phyloP scores from a whole-genome alignment of 495 filamentous ascomycete genomes.

The Penicillium desertorum region DNA sequence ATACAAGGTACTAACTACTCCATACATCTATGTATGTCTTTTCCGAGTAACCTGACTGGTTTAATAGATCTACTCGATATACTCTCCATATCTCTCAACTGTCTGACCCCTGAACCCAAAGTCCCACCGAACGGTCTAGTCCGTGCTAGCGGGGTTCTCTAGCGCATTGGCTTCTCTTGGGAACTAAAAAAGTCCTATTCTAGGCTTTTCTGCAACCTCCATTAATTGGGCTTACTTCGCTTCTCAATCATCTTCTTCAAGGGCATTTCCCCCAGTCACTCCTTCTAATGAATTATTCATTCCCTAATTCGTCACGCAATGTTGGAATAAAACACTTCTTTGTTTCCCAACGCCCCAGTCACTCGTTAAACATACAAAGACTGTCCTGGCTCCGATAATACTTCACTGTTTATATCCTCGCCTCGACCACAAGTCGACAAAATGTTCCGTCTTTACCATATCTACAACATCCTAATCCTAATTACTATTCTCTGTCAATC shows the following conservation, averaged over 20 bases:
- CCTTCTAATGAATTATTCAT: not conserved
- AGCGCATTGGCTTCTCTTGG: slow-evolving; percentile 14
- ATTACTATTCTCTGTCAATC: slow-evolving; percentile 26
- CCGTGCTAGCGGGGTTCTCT: slow-evolving; percentile 11
- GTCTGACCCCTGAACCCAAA: slow-evolving; percentile 5
- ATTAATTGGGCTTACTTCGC: not conserved
- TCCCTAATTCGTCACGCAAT: not conserved
- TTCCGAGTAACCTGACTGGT: not conserved
- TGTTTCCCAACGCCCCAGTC: not conserved
- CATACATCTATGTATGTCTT: not conserved
- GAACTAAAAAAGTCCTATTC: not conserved
- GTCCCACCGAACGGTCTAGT: slow-evolving; percentile 35
- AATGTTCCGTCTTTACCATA: slow-evolving; percentile 14
- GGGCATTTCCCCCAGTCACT: not conserved
- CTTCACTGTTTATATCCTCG: slow-evolving; percentile 3
- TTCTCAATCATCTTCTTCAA: not conserved
- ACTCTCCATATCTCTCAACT: not conserved
- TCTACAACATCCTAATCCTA: slow-evolving; percentile 23
- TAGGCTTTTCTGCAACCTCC: not conserved
- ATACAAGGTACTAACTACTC: too few relatives aligned
- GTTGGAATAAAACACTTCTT: slow-evolving; percentile 4
- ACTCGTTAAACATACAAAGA: slow-evolving; percentile 3
- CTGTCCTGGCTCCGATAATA: not conserved
- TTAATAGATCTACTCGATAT: not conserved
- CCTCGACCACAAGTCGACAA: slow-evolving; percentile 11